Percentiles rank a stretch among this genome's conserved stretches.
Conservation (phyloP, 1,284 basidiomycete species). For the Heterobasidion parviporum region DNA sequence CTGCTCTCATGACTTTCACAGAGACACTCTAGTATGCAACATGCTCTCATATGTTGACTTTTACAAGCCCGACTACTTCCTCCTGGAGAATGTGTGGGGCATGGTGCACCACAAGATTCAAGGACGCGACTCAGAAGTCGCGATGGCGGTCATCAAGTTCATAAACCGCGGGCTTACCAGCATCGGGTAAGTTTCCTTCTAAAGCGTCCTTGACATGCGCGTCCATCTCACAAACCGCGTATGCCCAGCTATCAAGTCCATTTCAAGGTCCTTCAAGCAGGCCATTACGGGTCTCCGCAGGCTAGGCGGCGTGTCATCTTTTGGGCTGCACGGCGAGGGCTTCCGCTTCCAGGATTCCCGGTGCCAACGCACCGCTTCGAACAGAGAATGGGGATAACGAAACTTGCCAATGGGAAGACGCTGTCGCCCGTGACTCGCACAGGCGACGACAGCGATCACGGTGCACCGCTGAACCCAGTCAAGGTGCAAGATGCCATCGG, state of each 20-base stretch:
- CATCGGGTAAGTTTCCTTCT: slow-evolving; percentile 41
- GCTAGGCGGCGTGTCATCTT: slow-evolving; percentile 59
- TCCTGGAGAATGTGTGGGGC: slow-evolving; percentile 65
- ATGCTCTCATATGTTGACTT: slow-evolving; percentile 71
- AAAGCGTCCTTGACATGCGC: not conserved
- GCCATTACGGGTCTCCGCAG: slow-evolving; percentile 64
- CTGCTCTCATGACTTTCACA: slow-evolving; percentile 16
- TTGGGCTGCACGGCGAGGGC: slow-evolving; percentile 48
- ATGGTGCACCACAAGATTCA: slow-evolving; percentile 38
- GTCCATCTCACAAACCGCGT: not conserved
- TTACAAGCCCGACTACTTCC: slow-evolving; percentile 53
- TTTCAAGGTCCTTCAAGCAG: slow-evolving; percentile 56
- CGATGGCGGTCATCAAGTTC: slow-evolving; percentile 52
- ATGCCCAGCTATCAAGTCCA: slow-evolving; percentile 54
- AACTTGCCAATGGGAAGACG: slow-evolving; percentile 28
- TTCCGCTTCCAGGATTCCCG: slow-evolving; percentile 52
- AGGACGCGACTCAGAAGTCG: slow-evolving; percentile 10
- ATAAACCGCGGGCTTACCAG: slow-evolving; percentile 46
- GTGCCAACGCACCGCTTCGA: slow-evolving; percentile 47
- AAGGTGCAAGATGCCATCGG: slow-evolving; percentile 56
- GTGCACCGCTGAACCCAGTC: slow-evolving; percentile 47
- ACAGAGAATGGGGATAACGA: slow-evolving; percentile 4
- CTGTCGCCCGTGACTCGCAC: slow-evolving; percentile 33
- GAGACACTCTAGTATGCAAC: slow-evolving; percentile 55
- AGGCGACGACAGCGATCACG: slow-evolving; percentile 23